phyloP scores from a whole-genome alignment of 176 grass and related monocot genomes.

The Triticum timopheevii region DNA sequence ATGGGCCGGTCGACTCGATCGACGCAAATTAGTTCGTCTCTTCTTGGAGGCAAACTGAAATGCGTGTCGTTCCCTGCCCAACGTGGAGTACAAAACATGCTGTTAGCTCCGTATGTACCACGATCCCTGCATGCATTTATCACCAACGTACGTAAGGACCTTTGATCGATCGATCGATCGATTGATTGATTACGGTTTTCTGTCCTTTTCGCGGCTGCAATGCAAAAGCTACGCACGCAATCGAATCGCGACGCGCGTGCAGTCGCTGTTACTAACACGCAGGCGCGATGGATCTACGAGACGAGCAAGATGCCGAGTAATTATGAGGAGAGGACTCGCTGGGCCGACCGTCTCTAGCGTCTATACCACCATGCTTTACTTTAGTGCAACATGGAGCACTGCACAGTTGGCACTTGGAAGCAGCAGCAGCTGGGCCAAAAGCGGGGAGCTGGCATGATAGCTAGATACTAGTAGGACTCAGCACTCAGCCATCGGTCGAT shows the following conservation, averaged over 20 bases:
- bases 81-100: background rate
- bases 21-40: too few species aligned
- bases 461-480: background rate
- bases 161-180: too few species aligned
- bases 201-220: background rate
- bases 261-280: background rate
- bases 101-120: background rate
- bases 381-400: background rate
- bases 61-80: background rate
- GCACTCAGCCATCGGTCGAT: background rate
- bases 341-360: background rate
- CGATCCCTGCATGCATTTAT: background rate
- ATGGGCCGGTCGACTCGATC: too few species aligned
- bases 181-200: background rate
- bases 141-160: background rate
- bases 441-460: background rate
- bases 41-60: background rate
- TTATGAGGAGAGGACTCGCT: slow-evolving; percentile 5
- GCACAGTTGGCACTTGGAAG: slow-evolving; percentile 5
- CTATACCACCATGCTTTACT: background rate
- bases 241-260: background rate
- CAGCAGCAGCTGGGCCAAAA: background rate
- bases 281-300: slow-evolving; percentile 14
- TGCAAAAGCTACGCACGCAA: background rate
- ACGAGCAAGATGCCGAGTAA: background rate